Base-by-base conservation (phyloP, 768 basidiomycete species). In the Boletus barrowsii region DNA sequence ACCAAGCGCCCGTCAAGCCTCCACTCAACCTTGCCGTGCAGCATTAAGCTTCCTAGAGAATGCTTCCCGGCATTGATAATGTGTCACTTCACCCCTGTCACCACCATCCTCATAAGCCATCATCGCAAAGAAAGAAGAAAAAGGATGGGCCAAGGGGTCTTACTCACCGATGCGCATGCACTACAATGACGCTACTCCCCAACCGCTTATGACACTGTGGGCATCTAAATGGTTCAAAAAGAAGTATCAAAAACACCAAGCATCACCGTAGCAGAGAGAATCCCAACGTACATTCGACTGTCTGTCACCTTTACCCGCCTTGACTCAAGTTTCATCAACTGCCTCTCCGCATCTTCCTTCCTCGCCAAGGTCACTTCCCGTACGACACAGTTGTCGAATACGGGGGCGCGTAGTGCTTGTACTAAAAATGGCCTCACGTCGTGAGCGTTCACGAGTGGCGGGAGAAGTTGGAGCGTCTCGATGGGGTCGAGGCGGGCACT, bases 151-250 rank as follows among this genome's bases (percentile, higher is more conserved):
- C 15, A 29, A 45, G 17, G 3, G 29, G 33, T 35, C 14, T 18
- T 1, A 47, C 86, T 66, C 62, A 90, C 92, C 83, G 80, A 39
- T 95, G 95, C 9, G 87, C 77, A 76, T 98, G 95, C 3, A 96
- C 90, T 0, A 93, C 93, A 61, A 98, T 95, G 33, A 95, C 93
- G 56, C 91, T 94, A 59, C 86, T 87, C 6, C 95, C 95, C 22
- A 98, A 74, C 15, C 95, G 83, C 63, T 98, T 98, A 66, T 94
- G 90, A 65, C 96, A 98, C 68, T 95, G 90, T 1, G 95, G 95
- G 62, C 95, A 98, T 72, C 94, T 96, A 59, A 15, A 56, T 43
- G 47, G 18, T 51, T 41, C 39, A 15, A 18, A 20, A 11, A 11
- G 54, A 1, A 44, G 40, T 14, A 44, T 10, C 41, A 4, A 20